Evolutionary conservation across 352 stramenopile species (phyloP).

Genomic region (Pythium diclinum): DNA sequence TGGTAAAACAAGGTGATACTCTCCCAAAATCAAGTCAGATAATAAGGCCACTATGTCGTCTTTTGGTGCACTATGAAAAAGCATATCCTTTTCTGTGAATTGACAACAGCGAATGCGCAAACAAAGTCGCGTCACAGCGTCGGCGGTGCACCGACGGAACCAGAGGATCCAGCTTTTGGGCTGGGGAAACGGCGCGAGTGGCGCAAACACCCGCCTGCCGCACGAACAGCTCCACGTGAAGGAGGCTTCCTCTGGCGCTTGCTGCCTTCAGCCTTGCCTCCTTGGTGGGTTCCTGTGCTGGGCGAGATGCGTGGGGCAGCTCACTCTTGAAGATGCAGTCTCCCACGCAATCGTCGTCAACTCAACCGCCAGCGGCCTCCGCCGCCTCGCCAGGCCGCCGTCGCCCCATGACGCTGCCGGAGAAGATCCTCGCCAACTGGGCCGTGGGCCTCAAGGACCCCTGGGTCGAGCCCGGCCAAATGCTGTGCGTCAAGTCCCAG

Average conservation of each 20-base stretch:
- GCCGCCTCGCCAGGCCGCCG: conserved; percentile 22
- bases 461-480: conserved; percentile 61
- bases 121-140: conserved; percentile 17
- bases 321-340: conserved; percentile 30
- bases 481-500: conserved; percentile 83
- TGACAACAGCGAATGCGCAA: conserved; percentile 19
- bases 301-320: background rate
- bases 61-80: background rate
- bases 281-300: background rate
- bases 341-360: conserved; percentile 8
- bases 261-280: background rate
- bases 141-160: conserved; percentile 22
- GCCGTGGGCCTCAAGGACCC: conserved; percentile 66
- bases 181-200: conserved; percentile 7
- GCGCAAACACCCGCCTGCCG: conserved; percentile 22
- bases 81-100: conserved; percentile 2
- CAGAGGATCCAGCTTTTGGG: conserved; percentile 7
- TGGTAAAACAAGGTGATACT: conserved; percentile 13
- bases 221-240: background rate
- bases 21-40: background rate
- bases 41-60: no score
- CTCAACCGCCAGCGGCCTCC: background rate
- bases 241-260: background rate
- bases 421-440: conserved; percentile 82
- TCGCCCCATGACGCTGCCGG: conserved; percentile 68